Base-by-base conservation (phyloP, 306 rosid genomes). In the Rosa lucieae region DNA sequence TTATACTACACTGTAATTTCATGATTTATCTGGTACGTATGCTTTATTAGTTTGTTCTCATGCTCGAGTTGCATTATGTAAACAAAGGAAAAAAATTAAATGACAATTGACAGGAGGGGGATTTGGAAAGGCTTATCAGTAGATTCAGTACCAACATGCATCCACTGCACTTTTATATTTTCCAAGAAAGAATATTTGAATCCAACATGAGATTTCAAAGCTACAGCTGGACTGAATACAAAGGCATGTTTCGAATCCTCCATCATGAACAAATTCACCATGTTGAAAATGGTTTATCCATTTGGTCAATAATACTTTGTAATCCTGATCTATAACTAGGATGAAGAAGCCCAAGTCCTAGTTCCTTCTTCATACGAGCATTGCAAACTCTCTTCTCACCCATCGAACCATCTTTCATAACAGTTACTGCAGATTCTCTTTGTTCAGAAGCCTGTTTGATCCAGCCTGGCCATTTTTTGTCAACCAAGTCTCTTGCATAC, bases 371-470 rank as follows among this genome's bases (percentile, higher is more conserved):
- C 94, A 95, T 88, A 46, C 75, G 83, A 26, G 78, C 86, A 79
- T 93, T 95, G 1, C 84, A 86, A 62, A 90, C 98, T 79, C 94
- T 86, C 87, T 95, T 95, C 81, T 89, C 91, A 10, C 90, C 92
- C 68, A 51, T 47, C 32, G 0, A 32, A 73, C 78, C 73, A 70
- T 76, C 84, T 67, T 77, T 43, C 62, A 67, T 74, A 43, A 12
- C 77, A 3, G 35, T 74, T 21, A 15, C 47, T 6, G 71, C 46
- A 66, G 67, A 61, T 21, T 77, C 84, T 7, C 51, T 63, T 40
- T 52, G 71, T 70, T 81, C 81, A 7, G 51, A 5, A 56, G 40
- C 37, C 58, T 74, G 77, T 26, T 78, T 80, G 66, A 88, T 82
- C 82, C 78, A 78, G 42, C 77, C 88, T 1, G 94, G 93, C 99